Conservation (phyloP, 192 early-diverging fungal species). For the Gamsiella multidivaricata region DNA sequence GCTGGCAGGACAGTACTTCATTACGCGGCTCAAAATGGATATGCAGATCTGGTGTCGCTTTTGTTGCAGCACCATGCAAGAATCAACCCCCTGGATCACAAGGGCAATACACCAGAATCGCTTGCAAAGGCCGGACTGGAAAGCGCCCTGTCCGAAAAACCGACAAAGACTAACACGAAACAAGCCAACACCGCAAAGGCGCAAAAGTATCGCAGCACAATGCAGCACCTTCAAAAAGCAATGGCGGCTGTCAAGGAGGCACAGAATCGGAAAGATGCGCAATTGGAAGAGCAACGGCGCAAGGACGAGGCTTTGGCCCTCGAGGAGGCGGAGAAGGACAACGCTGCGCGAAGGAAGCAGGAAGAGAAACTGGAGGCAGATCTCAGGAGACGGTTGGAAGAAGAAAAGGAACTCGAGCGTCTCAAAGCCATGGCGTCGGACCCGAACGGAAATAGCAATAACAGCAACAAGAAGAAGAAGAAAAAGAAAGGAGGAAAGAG, state of each 20-base stretch:
- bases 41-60: conserved; percentile 39
- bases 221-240: conserved; percentile 51
- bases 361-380: conserved; percentile 56
- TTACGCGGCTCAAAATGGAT: conserved; percentile 45
- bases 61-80: conserved; percentile 51
- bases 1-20: conserved; percentile 46
- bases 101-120: conserved; percentile 49
- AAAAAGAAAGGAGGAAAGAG: conserved; percentile 26
- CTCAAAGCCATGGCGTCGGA: conserved; percentile 47
- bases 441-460: conserved; percentile 41
- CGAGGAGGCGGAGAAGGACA: conserved; percentile 52
- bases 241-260: conserved; percentile 36
- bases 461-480: conserved; percentile 29
- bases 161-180: conserved; percentile 23
- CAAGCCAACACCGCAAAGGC: conserved; percentile 24
- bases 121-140: conserved; percentile 43
- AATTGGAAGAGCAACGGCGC: conserved; percentile 62
- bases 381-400: conserved; percentile 36
- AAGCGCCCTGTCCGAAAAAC: conserved; percentile 35
- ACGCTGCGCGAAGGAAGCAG: conserved; percentile 51
- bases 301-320: conserved; percentile 57
- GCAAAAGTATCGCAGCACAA: conserved; percentile 27
- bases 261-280: conserved; percentile 65
- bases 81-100: conserved; percentile 42
- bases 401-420: conserved; percentile 55